A percentile compares a stretch with the other conserved stretches of the same genome.
These are phyloP conservation scores for Xeromyces bisporus DNA, from an alignment of 495 filamentous ascomycete species.

Conservation along the genomic window DNA sequence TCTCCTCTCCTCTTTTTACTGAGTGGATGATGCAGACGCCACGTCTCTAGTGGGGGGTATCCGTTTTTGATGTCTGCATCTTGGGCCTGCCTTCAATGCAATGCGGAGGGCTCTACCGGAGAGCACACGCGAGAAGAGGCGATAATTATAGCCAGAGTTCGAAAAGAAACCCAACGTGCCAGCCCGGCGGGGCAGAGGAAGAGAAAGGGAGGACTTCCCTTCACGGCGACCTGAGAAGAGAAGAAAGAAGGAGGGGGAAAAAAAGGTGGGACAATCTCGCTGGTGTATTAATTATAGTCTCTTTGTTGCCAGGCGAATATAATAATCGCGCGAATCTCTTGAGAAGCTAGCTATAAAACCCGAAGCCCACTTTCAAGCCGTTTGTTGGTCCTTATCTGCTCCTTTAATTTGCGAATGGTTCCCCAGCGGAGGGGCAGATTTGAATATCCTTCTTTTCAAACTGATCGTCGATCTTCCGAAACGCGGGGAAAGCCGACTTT, in stretches of 20 bases:
- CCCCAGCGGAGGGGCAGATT: too few relatives aligned
- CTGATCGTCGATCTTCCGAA: constrained; percentile 22
- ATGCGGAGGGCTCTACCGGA: constrained; percentile 32
- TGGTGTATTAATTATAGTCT: too few relatives aligned
- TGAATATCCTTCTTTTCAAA: too few relatives aligned
- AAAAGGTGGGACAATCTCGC: constrained; percentile 8
- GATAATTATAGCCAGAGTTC: constrained; percentile 16
- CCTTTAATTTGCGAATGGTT: too few relatives aligned
- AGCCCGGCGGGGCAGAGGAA: constrained; percentile 22
- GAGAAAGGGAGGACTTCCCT: constrained; percentile 2
- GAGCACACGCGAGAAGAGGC: constrained; percentile 24
- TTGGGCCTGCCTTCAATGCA: constrained; percentile 29
- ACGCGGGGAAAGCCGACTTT: constrained; percentile 26
- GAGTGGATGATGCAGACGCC: constrained; percentile 26
- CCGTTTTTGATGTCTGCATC: constrained; percentile 34
- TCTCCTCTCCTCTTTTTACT: too few relatives aligned
- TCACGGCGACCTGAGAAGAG: neutral
- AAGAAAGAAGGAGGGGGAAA: constrained; percentile 4
- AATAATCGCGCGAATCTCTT: too few relatives aligned
- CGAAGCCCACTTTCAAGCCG: too few relatives aligned
- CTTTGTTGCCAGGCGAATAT: too few relatives aligned
- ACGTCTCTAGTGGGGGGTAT: constrained; percentile 30
- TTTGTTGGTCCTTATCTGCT: too few relatives aligned
- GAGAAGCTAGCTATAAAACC: too few relatives aligned
- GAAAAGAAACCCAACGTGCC: constrained; percentile 21